Percentiles rank a stretch among this genome's conserved stretches.
Conservation (phyloP, 495 filamentous ascomycete species). For the Penicillium macrosclerotiorum region DNA sequence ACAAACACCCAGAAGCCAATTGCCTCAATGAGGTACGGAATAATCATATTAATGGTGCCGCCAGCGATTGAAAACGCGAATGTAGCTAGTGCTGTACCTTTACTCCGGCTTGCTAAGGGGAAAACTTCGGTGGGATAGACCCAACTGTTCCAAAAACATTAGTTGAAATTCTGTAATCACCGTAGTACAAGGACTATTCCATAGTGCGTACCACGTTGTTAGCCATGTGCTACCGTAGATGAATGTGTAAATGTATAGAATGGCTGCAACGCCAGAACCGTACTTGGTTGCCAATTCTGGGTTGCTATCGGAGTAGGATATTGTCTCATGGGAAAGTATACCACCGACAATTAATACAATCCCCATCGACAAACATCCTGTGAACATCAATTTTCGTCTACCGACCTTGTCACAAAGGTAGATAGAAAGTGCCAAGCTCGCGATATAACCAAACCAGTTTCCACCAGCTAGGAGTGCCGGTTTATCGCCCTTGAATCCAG, state of each 20-base stretch:
- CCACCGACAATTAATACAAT: slow-evolving; percentile 19
- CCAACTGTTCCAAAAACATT: slow-evolving; percentile 24
- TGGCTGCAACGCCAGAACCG: slow-evolving; percentile 37
- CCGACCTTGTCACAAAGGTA: slow-evolving; percentile 24
- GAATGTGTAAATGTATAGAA: slow-evolving; percentile 46
- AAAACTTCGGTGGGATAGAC: slow-evolving; percentile 18
- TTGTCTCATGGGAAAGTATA: slow-evolving; percentile 15
- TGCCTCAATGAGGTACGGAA: slow-evolving; percentile 41
- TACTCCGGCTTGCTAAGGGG: slow-evolving; percentile 26
- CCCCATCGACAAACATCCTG: slow-evolving; percentile 14
- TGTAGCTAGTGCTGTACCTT: slow-evolving; percentile 45
- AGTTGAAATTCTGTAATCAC: neutral
- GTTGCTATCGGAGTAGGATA: slow-evolving; percentile 1
- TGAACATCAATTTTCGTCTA: slow-evolving; percentile 19
- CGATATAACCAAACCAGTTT: slow-evolving; percentile 47
- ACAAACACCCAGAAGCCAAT: slow-evolving; percentile 43
- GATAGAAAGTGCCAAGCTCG: slow-evolving; percentile 39
- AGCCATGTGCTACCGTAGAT: slow-evolving; percentile 49
- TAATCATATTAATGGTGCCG: slow-evolving; percentile 40
- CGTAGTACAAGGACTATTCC: too few relatives aligned
- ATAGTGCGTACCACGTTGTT: slow-evolving; percentile 44
- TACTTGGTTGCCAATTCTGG: slow-evolving; percentile 6
- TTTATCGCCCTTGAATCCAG: slow-evolving; percentile 31
- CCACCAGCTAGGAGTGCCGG: slow-evolving; percentile 45
- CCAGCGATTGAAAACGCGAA: slow-evolving; percentile 49